Evolutionary conservation across 768 basidiomycete genomes (phyloP).

Genomic region (Floccularia luteovirens): DNA sequence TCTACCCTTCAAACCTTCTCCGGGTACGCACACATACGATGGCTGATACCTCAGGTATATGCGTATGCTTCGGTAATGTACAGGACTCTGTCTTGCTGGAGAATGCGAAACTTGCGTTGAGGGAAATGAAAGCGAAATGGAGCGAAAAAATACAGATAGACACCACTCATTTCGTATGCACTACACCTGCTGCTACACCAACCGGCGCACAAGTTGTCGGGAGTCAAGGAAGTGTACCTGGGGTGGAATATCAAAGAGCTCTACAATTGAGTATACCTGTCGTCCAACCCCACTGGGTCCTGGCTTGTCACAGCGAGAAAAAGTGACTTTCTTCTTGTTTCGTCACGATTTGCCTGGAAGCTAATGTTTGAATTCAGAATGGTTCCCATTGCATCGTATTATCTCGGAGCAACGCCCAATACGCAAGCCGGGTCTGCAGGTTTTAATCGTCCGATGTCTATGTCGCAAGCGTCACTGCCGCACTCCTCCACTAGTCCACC

Average conservation of each 20-base stretch:
- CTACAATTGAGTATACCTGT: slow-evolving; percentile 90
- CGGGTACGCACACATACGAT: slow-evolving; percentile 90
- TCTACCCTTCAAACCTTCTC: slow-evolving; percentile 78
- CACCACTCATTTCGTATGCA: slow-evolving; percentile 97
- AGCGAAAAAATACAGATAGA: slow-evolving; percentile 94
- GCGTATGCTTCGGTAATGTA: slow-evolving; percentile 90
- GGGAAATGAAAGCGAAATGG: slow-evolving; percentile 86
- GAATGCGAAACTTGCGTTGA: slow-evolving; percentile 72
- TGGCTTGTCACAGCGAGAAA: slow-evolving; percentile 82
- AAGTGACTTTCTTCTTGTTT: slow-evolving; percentile 41
- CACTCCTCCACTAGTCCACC: slow-evolving; percentile 30
- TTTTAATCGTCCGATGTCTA: slow-evolving; percentile 57
- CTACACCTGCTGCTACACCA: slow-evolving; percentile 71
- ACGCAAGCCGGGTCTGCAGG: slow-evolving; percentile 33
- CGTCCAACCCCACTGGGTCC: slow-evolving; percentile 90
- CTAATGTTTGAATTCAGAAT: slow-evolving; percentile 41
- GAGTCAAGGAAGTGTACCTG: slow-evolving; percentile 49
- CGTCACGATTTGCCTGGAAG: not conserved
- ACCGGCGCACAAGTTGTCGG: slow-evolving; percentile 49
- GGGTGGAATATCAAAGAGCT: slow-evolving; percentile 92
- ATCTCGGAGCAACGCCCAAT: slow-evolving; percentile 63
- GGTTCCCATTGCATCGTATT: slow-evolving; percentile 78
- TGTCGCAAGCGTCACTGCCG: slow-evolving; percentile 61
- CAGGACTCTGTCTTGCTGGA: slow-evolving; percentile 70
- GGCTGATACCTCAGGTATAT: slow-evolving; percentile 90